A percentile compares a stretch with the other conserved stretches of the same genome.
Evolutionary conservation across 768 basidiomycete species (phyloP).

Genomic region (Clathrus columnatus): DNA sequence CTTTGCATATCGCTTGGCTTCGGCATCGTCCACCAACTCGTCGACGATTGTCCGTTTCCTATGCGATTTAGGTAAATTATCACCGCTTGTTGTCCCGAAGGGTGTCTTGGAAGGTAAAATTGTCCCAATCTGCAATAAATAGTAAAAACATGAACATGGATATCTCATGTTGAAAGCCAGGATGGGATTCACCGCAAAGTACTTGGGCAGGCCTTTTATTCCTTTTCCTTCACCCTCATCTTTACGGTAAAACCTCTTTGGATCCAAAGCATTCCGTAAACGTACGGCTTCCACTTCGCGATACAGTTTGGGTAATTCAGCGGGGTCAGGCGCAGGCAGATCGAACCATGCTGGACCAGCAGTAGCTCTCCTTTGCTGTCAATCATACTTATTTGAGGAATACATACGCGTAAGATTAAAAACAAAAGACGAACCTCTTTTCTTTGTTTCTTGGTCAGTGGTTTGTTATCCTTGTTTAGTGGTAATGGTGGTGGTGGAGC

Average conservation of each 20-base stretch:
- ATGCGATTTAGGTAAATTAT: conserved; percentile 61
- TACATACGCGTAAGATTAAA: background rate
- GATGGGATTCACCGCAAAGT: conserved; percentile 64
- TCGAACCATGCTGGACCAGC: conserved; percentile 84
- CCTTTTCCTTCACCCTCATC: conserved; percentile 81
- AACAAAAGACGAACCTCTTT: conserved; percentile 8
- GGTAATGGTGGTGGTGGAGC: conserved; percentile 57
- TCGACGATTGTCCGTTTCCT: conserved; percentile 82
- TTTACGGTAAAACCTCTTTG: conserved; percentile 85
- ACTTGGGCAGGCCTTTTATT: conserved; percentile 76
- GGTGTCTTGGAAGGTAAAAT: conserved; percentile 63
- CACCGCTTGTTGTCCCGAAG: conserved; percentile 58
- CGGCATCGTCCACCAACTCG: conserved; percentile 82
- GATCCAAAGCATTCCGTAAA: conserved; percentile 80
- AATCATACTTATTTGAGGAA: background rate
- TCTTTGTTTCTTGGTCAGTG: conserved; percentile 60
- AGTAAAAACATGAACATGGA: conserved; percentile 9
- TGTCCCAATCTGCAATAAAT: conserved; percentile 57
- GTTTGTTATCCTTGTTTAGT: conserved; percentile 51
- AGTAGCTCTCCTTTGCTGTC: conserved; percentile 59
- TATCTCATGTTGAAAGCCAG: conserved; percentile 2
- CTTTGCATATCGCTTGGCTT: conserved; percentile 82
- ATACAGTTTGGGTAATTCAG: conserved; percentile 68
- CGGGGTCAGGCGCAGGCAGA: conserved; percentile 71
- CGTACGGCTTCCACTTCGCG: conserved; percentile 85